Evolutionary conservation across 1,284 basidiomycete genomes (phyloP), one percentile per base, ranked within the genome.

Genomic region (Xanthoconium separans): DNA sequence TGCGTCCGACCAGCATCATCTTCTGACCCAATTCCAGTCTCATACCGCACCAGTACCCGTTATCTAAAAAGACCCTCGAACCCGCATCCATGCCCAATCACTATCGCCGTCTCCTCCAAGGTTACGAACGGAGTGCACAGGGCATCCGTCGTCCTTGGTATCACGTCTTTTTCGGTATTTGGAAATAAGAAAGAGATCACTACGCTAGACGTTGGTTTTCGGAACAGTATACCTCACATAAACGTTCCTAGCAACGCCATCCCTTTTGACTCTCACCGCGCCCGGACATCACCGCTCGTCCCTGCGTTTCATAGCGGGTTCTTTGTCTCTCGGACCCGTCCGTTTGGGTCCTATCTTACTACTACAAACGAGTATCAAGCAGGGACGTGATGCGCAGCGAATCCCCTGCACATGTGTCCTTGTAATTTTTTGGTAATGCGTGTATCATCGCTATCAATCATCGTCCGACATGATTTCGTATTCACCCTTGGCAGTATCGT

Each of bases 111-210:
- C 76, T 91, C 16, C 75, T 82, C 2, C 85, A 87, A 60, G 89
- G 82, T 4, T 83, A 84, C 58, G 81, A 87, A 57, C 87, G 85
- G 70, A 87, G 85, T 62, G 79, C 82, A 4, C 75, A 83, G 63
- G 88, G 88, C n/a, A 86, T 89, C 47, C 78, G 77, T 22, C 75
- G 89, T 44, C 87, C 88, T 3, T 84, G 84, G 85, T 91, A 88
- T 88, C 89, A 91, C 69, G 73, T 87, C 40, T 87, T 91, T 70
- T 85, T 91, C 61, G 80, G 81, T 41, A 76, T 90, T 54, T 89
- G 86, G 87, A 60, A 55, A 58, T 89, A 27, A 22, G 2, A 5
- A 15, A 13, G 6, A 13, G 33, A 34, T 34, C 33, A 2, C 31
- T 8, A 24, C 24, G 24, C n/a, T 30, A 44, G 18, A 27, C 15